Base-by-base conservation (phyloP, 495 filamentous ascomycete genomes). In the Penicillium macrosclerotiorum region DNA sequence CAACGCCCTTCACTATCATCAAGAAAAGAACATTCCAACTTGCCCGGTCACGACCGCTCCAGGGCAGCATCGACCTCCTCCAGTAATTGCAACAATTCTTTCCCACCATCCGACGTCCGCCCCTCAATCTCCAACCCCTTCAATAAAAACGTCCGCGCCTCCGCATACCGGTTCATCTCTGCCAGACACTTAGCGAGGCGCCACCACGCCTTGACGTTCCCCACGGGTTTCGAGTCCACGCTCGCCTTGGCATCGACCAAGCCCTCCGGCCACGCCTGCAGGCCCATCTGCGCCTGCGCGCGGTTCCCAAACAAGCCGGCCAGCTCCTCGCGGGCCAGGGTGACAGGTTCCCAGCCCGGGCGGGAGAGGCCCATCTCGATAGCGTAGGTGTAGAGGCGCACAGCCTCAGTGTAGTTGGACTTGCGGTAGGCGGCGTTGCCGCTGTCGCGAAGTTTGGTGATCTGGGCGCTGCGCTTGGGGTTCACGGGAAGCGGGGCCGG, bases 151-250 rank as follows among this genome's bases (percentile, higher is more conserved):
- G 77, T 78, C 63, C 72, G 74, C 5, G 89, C 89, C 78, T 98
- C 93, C 48, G 86, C 82, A 63, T 85, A 71, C 62, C 91, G 65
- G 7, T 86, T 84, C 93, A 96, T 97, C 83, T 98, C 93, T 40
- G 82, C 65, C 61, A 96, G 71, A 65, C 84, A 90, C 71, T 79
- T 82, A 7, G 85, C 90, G 49, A 87, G 71, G 35, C 92, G 71
- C 83, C 88, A 96, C 86, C 90, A 96, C 2, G 85, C 91, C 82
- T 96, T 97, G 5, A 86, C 82, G 68, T 98, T 96, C 22, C 84
- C 89, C 32, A 79, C 72, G 41, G 81, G 74, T 81, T 94, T 96
- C 44, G 86, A 80, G 69, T 95, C 92, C n/a, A 96, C 86, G 57
- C 86, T 92, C 4, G 75, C 71, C 72, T 90, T 83, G n/a, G 88